Evolutionary conservation across 768 basidiomycete genomes (phyloP).

Genomic region (Tulasnella sp.): DNA sequence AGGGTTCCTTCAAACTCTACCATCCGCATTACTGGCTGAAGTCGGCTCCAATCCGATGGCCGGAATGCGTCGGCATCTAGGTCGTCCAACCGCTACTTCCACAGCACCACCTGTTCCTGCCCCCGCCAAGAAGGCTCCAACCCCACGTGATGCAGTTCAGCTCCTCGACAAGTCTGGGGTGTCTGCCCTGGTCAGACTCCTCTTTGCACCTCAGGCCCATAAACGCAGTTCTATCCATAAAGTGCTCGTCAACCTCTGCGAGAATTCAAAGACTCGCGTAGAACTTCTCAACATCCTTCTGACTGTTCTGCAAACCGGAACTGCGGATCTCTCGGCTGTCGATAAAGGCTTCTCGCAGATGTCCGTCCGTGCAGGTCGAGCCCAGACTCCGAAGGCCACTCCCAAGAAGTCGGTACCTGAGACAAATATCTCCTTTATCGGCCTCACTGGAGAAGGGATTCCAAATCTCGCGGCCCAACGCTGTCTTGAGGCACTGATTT

Average conservation of each 20-base stretch:
- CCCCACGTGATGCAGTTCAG: slow-evolving; percentile 78
- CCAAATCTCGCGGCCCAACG: slow-evolving; percentile 92
- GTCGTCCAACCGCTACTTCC: neutral
- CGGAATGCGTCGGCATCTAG: neutral
- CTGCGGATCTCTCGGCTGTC: slow-evolving; percentile 82
- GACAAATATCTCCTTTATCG: slow-evolving; percentile 35
- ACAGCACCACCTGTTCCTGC: slow-evolving; percentile 10
- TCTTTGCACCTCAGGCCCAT: slow-evolving; percentile 93
- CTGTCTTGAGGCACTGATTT: slow-evolving; percentile 83
- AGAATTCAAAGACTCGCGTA: slow-evolving; percentile 82
- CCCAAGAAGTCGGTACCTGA: slow-evolving; percentile 51
- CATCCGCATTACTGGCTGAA: slow-evolving; percentile 81
- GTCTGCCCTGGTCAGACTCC: slow-evolving; percentile 78
- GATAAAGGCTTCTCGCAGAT: slow-evolving; percentile 92
- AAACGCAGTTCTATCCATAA: slow-evolving; percentile 79
- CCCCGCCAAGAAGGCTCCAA: slow-evolving; percentile 26
- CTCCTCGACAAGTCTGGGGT: slow-evolving; percentile 86
- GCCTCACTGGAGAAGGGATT: slow-evolving; percentile 63
- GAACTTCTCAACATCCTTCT: slow-evolving; percentile 92
- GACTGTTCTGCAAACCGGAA: slow-evolving; percentile 90
- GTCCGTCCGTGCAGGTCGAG: slow-evolving; percentile 53
- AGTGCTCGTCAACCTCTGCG: slow-evolving; percentile 89
- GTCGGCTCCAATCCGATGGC: slow-evolving; percentile 36
- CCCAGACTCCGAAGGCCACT: slow-evolving; percentile 39
- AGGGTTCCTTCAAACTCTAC: slow-evolving; percentile 69